Percentiles rank a stretch among this genome's conserved stretches.
Evolutionary conservation across 768 basidiomycete species (phyloP).

Genomic region (Xerocomellus dryophilus): DNA sequence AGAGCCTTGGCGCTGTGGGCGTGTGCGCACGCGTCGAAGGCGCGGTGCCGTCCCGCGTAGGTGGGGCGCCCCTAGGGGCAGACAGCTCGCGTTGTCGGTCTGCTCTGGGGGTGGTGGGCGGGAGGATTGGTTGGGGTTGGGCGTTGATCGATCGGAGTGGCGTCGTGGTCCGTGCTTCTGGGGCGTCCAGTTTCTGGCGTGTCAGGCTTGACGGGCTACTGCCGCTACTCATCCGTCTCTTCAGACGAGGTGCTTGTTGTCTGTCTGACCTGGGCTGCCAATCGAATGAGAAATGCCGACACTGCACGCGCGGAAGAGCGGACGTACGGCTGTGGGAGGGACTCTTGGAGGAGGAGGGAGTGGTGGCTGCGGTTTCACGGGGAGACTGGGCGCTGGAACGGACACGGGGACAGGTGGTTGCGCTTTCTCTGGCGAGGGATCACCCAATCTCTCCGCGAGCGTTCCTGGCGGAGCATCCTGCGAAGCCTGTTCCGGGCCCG

Average conservation of each 20-base stretch:
- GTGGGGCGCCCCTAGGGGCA: background rate
- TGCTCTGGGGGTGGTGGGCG: background rate
- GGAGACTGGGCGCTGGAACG: background rate
- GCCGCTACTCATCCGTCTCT: slow-evolving; percentile 10
- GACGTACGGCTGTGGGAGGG: slow-evolving; percentile 14
- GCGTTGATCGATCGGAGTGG: background rate
- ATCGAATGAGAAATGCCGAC: background rate
- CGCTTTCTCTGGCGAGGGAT: background rate
- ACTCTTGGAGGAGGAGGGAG: background rate
- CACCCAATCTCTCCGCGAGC: background rate
- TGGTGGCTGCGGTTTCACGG: background rate
- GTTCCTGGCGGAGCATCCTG: background rate
- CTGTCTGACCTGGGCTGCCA: slow-evolving; percentile 18
- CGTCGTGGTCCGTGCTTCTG: background rate
- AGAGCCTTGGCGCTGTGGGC: background rate
- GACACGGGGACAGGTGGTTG: background rate
- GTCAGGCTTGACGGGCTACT: slow-evolving; percentile 4
- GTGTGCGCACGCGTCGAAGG: too few relatives aligned
- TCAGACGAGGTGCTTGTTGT: slow-evolving; percentile 3
- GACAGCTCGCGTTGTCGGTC: background rate
- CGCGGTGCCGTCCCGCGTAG: background rate
- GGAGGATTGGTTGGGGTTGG: background rate
- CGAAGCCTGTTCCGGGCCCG: background rate
- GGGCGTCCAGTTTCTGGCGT: slow-evolving; percentile 13
- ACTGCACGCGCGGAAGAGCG: background rate